Conservation (phyloP, 371 early-diverging fungal species). For the Mortierella sp. region DNA sequence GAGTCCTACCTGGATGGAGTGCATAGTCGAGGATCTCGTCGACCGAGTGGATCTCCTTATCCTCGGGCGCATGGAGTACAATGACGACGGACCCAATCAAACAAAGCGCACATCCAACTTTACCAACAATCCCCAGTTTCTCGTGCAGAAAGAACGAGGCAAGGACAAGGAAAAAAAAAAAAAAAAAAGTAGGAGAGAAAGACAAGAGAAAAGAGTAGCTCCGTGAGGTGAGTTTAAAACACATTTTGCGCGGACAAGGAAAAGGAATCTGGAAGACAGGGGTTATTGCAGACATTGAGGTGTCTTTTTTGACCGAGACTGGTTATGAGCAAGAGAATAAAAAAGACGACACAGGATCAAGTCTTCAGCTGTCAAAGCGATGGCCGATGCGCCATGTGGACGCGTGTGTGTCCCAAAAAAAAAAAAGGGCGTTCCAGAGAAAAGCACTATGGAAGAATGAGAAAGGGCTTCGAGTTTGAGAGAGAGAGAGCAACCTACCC, state of each 20-base stretch:
- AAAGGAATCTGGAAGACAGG: not conserved
- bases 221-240: too few relatives aligned
- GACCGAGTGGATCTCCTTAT: slow-evolving; percentile 78
- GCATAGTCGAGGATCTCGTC: slow-evolving; percentile 82
- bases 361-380: too few relatives aligned
- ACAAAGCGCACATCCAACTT: slow-evolving; percentile 89
- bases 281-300: not conserved
- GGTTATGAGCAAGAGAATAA: too few relatives aligned
- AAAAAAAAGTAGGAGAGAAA: too few relatives aligned
- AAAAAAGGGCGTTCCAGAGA: not conserved
- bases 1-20: slow-evolving; percentile 66
- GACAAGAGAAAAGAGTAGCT: slow-evolving; percentile 61
- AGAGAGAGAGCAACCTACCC: slow-evolving; percentile 57
- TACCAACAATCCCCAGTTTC: slow-evolving; percentile 79
- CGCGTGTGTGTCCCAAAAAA: not conserved
- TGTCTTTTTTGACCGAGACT: too few relatives aligned
- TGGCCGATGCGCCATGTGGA: too few relatives aligned
- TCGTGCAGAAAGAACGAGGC: slow-evolving; percentile 86
- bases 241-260: not conserved
- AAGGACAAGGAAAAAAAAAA: too few relatives aligned
- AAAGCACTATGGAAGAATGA: too few relatives aligned
- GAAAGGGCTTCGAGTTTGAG: too few relatives aligned
- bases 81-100: slow-evolving; percentile 90
- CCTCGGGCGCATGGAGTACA: slow-evolving; percentile 90
- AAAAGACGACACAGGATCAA: too few relatives aligned